Evolutionary conservation across 352 stramenopile genomes (phyloP), one percentile per base, ranked within the genome.

Genomic region (Globisporangium emineosum): DNA sequence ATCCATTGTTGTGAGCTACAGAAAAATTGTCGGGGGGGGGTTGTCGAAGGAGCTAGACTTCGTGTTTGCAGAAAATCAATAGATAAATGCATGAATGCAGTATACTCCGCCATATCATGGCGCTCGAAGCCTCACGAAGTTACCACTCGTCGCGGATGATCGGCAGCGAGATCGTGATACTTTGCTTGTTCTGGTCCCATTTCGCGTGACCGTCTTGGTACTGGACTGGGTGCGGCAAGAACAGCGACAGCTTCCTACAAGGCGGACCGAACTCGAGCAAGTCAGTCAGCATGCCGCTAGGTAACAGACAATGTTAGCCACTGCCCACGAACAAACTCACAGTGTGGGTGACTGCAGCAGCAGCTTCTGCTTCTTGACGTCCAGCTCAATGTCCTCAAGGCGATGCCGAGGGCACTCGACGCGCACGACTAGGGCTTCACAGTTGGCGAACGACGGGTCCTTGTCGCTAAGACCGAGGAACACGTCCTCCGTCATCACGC

Each of bases 401-500:
- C 47, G 66, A 62, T 96, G 86, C 12, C 58, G 52, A 6, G 86
- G 86, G 64, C 89, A 91, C 29, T 82, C 68, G 30, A 96, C 64
- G 27, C 84, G 82, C 57, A 96, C 73, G 40, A 93, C 81, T 74
- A 94, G 90, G 25, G 82, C 82, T 56, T 93, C 81, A 57, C 87
- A 96, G 53, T 91, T 76, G 3, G 83, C 79, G 1, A 78, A 88
- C 19, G 84, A 94, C n/a, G 86, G 86, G 47, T 96, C 87, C 58
- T 93, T 92, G 62, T 94, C 86, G 51, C 81, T 83, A 17, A 94
- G 67, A 1, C 86, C 86, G 27, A 96, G 77, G 42, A 91, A 96
- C 61, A 96, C 78, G 63, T 92, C 85, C 57, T 96, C 87, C 0
- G 85, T 90, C 85, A 91, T 92, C 40, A 96, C 83, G 35, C 72